Evolutionary conservation across 2,329 filamentous ascomycete genomes (phyloP).

Genomic region (Dothideomycetes sp.): DNA sequence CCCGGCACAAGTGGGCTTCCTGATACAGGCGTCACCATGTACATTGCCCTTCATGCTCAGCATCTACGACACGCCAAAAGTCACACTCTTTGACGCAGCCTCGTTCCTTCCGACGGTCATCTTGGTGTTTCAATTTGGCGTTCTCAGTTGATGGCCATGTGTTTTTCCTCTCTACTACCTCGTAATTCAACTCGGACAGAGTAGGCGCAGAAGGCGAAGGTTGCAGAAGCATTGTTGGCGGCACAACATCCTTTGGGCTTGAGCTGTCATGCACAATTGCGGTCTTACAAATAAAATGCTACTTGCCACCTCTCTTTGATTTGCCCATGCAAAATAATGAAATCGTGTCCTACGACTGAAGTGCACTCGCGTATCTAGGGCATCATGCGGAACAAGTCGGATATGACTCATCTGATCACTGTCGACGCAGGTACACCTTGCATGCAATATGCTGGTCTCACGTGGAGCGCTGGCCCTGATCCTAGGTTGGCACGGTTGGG

Average conservation of each 20-base stretch:
- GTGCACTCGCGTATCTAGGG: too few relatives aligned
- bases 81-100: slow-evolving; percentile 11
- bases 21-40: slow-evolving; percentile 6
- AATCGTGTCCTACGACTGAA: too few relatives aligned
- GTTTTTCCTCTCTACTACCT: neutral
- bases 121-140: slow-evolving; percentile 2
- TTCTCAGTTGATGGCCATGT: neutral
- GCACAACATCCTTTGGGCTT: neutral
- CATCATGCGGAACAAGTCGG: too few relatives aligned
- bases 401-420: too few relatives aligned
- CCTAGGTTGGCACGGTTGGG: too few relatives aligned
- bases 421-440: too few relatives aligned
- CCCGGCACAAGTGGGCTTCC: neutral
- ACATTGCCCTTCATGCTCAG: slow-evolving; percentile 5
- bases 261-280: neutral
- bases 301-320: too few relatives aligned
- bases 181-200: neutral
- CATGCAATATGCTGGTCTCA: too few relatives aligned
- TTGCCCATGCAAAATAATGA: too few relatives aligned
- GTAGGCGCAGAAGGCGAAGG: neutral
- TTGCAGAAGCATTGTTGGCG: neutral
- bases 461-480: too few relatives aligned
- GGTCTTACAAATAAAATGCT: neutral
- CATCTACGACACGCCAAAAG: slow-evolving; percentile 6
- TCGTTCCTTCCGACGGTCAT: slow-evolving; percentile 2